A percentile compares a stretch with the other conserved stretches of the same genome.
Evolutionary conservation across 805 yeast species (phyloP).

Genomic region (Maudiozyma serrabonitensis): DNA sequence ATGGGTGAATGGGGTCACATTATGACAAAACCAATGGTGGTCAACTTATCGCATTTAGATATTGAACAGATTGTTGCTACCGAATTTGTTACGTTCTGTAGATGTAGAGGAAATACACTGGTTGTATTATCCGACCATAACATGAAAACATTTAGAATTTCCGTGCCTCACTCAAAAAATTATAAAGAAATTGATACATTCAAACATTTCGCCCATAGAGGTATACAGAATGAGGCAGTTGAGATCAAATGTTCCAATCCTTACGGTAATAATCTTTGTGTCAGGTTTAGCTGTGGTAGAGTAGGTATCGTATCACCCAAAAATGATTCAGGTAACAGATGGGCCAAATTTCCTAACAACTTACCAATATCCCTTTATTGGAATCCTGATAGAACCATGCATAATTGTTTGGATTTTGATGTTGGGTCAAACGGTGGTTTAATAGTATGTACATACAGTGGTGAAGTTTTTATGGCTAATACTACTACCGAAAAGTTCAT

Average conservation of each 20-base stretch:
- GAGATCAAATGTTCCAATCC: constrained; percentile 25
- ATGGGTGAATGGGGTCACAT: constrained; percentile 32
- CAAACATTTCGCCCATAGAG: constrained; percentile 30
- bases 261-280: constrained; percentile 35
- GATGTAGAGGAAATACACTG: constrained; percentile 48
- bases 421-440: constrained; percentile 60
- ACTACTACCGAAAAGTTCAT: constrained; percentile 9
- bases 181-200: constrained; percentile 23
- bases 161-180: constrained; percentile 21
- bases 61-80: constrained; percentile 53
- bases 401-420: constrained; percentile 47
- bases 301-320: constrained; percentile 30
- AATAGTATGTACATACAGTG: constrained; percentile 57
- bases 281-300: constrained; percentile 54
- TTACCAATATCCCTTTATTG: constrained; percentile 45
- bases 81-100: constrained; percentile 60
- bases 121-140: constrained; percentile 51
- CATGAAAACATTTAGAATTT: constrained; percentile 42
- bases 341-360: constrained; percentile 33
- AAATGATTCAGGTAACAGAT: constrained; percentile 15
- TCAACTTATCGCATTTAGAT: constrained; percentile 15
- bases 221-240: constrained; percentile 21
- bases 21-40: constrained; percentile 11
- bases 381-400: constrained; percentile 48
- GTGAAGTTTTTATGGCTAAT: constrained; percentile 44